These are phyloP conservation scores for Tetrahymena borealis DNA, from an alignment of 73 alveolate species.

Conservation along the genomic window DNA sequence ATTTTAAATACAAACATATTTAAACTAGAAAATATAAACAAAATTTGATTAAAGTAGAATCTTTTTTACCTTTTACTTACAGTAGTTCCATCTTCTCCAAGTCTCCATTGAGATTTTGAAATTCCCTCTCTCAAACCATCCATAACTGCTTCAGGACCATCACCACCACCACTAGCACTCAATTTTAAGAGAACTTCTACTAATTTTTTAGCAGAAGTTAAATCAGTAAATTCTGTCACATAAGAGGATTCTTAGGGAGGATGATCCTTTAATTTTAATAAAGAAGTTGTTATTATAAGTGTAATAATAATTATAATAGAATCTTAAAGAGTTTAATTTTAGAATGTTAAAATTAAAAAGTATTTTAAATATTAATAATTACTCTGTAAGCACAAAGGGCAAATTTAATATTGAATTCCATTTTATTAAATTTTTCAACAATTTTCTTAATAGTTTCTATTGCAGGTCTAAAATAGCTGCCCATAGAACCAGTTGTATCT, in stretches of 20 bases:
- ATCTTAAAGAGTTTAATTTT: constrained; percentile 15
- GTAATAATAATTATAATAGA: constrained; percentile 31
- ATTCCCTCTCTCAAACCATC: background rate
- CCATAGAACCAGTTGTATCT: background rate
- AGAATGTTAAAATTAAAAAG: background rate
- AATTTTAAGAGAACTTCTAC: background rate
- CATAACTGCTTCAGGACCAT: background rate
- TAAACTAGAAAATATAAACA: background rate
- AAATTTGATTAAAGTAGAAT: background rate
- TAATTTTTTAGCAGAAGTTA: background rate
- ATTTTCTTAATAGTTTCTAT: constrained; percentile 41
- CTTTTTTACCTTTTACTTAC: background rate
- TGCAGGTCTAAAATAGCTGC: background rate
- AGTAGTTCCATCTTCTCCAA: constrained; percentile 3
- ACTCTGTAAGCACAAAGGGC: background rate
- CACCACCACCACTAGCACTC: background rate
- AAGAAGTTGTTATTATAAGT: constrained; percentile 44
- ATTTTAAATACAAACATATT: too few species aligned
- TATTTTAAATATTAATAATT: background rate
- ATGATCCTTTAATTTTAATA: background rate
- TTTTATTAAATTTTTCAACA: constrained; percentile 18
- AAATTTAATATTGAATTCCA: background rate
- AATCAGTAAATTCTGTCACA: background rate
- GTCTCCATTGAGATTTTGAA: constrained; percentile 1
- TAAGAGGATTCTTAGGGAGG: background rate